phyloP scores from a whole-genome alignment of 208 protist species.

The Trypanosomatidae sp. region DNA sequence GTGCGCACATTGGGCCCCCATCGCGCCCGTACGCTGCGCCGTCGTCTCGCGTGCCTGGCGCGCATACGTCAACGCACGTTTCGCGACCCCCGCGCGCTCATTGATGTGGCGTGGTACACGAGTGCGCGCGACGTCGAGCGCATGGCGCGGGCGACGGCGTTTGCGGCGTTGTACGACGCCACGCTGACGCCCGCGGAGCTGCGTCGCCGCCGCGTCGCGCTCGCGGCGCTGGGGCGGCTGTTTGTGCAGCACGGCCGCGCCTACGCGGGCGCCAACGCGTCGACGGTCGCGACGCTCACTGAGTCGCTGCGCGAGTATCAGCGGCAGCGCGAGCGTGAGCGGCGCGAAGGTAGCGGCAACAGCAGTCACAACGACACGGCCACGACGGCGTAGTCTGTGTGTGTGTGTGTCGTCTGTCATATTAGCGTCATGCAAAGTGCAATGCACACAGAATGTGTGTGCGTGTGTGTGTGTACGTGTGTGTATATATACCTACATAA shows the following conservation, averaged over 20 bases:
- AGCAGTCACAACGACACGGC: no score
- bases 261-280: slow-evolving; percentile 61
- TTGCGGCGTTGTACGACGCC: slow-evolving; percentile 38
- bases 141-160: slow-evolving; percentile 46
- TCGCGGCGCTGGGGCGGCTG: slow-evolving; percentile 28
- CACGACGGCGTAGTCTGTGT: no score
- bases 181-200: slow-evolving; percentile 11
- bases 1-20: slow-evolving; percentile 15
- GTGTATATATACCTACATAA: no score
- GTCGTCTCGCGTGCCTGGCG: slow-evolving; percentile 22
- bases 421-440: no score
- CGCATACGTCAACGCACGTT: slow-evolving; percentile 49
- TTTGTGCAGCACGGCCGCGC: slow-evolving; percentile 55
- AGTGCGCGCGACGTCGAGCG: slow-evolving; percentile 50
- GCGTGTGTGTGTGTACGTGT: no score
- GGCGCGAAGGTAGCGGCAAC: no score
- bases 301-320: slow-evolving; percentile 63
- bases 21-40: slow-evolving; percentile 13
- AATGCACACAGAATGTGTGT: no score
- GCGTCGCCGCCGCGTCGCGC: slow-evolving; percentile 23
- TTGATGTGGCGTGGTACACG: slow-evolving; percentile 70
- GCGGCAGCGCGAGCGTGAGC: slow-evolving; percentile 34
- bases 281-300: slow-evolving; percentile 74
- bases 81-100: slow-evolving; percentile 58
- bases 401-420: no score